A percentile compares a stretch with the other conserved stretches of the same genome.
Conservation (phyloP, 495 filamentous ascomycete species). For the Penicillium flavigenum region DNA sequence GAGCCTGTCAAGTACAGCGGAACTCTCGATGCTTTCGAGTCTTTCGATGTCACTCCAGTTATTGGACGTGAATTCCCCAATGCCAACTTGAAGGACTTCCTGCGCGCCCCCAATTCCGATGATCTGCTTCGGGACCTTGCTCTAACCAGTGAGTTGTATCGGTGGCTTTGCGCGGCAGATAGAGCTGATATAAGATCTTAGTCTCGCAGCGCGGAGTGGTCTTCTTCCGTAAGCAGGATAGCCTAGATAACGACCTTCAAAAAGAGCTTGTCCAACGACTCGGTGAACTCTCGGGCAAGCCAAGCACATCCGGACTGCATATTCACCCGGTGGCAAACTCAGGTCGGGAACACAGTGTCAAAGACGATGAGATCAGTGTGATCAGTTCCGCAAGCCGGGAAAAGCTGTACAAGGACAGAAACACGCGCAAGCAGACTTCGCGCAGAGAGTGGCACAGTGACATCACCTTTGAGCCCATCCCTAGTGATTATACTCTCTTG, state of each 20-base stretch:
- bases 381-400: slow-evolving; percentile 62
- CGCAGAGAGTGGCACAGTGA: slow-evolving; percentile 62
- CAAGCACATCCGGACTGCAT: slow-evolving; percentile 63
- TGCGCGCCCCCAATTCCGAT: slow-evolving; percentile 63
- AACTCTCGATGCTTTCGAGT: slow-evolving; percentile 55
- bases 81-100: slow-evolving; percentile 57
- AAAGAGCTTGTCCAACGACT: slow-evolving; percentile 68
- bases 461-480: slow-evolving; percentile 70
- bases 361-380: slow-evolving; percentile 71
- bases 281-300: slow-evolving; percentile 64
- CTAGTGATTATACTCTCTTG: slow-evolving; percentile 67
- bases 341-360: slow-evolving; percentile 54
- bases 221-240: slow-evolving; percentile 76
- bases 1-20: slow-evolving; percentile 53
- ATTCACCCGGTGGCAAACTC: slow-evolving; percentile 71
- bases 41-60: slow-evolving; percentile 64
- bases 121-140: slow-evolving; percentile 66
- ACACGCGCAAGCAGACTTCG: slow-evolving; percentile 26
- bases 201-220: slow-evolving; percentile 80
- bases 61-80: slow-evolving; percentile 66
- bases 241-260: slow-evolving; percentile 60
- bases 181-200: slow-evolving; percentile 25
- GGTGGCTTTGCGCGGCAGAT: neutral
- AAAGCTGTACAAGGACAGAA: slow-evolving; percentile 50
- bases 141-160: slow-evolving; percentile 52